These are phyloP conservation scores for Tylopilus sp. DNA, from an alignment of 768 basidiomycete species.

Conservation along the genomic window DNA sequence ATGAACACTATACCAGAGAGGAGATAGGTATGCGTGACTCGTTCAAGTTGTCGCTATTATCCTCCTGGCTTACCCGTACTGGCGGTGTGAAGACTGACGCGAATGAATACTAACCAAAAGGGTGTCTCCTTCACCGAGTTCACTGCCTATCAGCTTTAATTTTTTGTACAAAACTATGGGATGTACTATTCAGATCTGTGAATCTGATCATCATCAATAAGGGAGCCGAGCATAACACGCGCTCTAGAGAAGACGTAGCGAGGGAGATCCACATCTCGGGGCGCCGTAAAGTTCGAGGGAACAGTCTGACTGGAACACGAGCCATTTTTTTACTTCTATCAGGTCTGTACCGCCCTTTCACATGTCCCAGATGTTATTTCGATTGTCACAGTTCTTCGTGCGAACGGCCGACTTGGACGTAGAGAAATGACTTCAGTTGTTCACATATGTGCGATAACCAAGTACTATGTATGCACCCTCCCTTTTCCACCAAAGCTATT, in stretches of 20 bases:
- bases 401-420: constrained; percentile 79
- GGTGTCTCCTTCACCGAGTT: constrained; percentile 98
- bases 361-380: neutral
- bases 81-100: constrained; percentile 76
- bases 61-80: constrained; percentile 8
- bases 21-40: constrained; percentile 89
- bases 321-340: constrained; percentile 95
- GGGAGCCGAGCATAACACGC: constrained; percentile 22
- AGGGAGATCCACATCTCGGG: constrained; percentile 62
- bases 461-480: constrained; percentile 35
- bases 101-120: constrained; percentile 70
- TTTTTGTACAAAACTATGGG: constrained; percentile 68
- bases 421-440: constrained; percentile 71
- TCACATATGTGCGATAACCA: constrained; percentile 66
- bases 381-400: constrained; percentile 73
- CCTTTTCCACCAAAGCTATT: neutral
- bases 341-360: constrained; percentile 45
- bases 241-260: neutral
- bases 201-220: constrained; percentile 93
- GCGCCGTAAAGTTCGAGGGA: constrained; percentile 94
- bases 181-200: constrained; percentile 89
- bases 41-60: neutral
- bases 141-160: constrained; percentile 95
- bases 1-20: constrained; percentile 88
- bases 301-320: constrained; percentile 85